Evolutionary conservation across 2,329 filamentous ascomycete species (phyloP), one percentile per base, ranked within the genome.

Genomic region (Penicillium expansum): DNA sequence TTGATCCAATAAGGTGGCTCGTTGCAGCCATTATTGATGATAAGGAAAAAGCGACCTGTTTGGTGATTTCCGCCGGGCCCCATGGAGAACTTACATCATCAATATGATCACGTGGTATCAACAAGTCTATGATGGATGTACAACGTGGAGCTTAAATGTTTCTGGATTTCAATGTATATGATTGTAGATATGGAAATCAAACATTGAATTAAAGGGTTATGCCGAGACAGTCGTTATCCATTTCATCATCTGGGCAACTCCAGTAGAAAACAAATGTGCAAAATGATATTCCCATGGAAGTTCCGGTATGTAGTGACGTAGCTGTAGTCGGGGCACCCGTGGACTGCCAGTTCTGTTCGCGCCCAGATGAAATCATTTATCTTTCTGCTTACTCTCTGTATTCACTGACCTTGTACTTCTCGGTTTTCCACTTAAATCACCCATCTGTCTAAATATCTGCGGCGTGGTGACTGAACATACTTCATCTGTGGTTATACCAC

Each of bases 71-170:
- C 14, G 11, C 33, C 7, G 20, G 20, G 42, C 43, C 43, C 29
- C 52, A 27, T 35, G 16, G 52, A 53, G 27, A 39, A n/a, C 52
- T 55, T 55, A 55, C 38, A 32, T 55, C 52, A 55, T 55, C 49
- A 52, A 33, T 5, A 1, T 5, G 1, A 24, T 51, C 52, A 55
- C 52, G 52, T 55, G 52, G 7, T 37, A 2, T 1, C 4, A 8
- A 0, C 47, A n/a, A 35, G 52, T 42, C 42, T 41, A 43, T 18
- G 33, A 35, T n/a, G 8, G 14, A 11, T 39, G 14, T 38, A 53
- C n/a, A 27, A 22, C 18, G 9, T 29, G 30, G n/a, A 29, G 32
- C 13, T 37, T 7, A 37, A 43, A 30, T 10, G 7, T 37, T 30
- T 33, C 16, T 44, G 6, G 20, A 4, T 9, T 49, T 49, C 38